Conservation (phyloP, 1,284 basidiomycete species). For the Rhodotorula sp. region DNA sequence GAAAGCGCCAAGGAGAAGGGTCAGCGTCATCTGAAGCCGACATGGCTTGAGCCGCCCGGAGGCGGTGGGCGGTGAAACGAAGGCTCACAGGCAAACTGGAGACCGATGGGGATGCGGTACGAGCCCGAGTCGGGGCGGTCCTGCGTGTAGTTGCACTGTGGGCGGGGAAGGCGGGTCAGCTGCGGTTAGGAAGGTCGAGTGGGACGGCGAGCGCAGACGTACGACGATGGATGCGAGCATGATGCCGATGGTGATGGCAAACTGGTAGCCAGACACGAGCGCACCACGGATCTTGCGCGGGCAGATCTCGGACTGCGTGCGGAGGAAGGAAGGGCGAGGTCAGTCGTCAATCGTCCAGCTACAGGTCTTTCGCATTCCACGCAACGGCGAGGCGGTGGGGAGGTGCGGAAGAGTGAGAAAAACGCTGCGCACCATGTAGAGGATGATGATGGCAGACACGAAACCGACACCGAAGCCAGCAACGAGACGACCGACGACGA, state of each 20-base stretch:
- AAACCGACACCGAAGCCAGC: slow-evolving; percentile 58
- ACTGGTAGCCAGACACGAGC: slow-evolving; percentile 44
- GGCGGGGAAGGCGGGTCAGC: no score
- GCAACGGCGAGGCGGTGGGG: no score
- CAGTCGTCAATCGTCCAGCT: neutral
- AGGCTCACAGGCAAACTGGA: slow-evolving; percentile 62
- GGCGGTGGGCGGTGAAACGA: neutral
- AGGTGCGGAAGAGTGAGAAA: neutral
- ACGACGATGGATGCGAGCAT: slow-evolving; percentile 31
- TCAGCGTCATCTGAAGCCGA: slow-evolving; percentile 49
- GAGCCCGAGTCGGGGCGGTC: slow-evolving; percentile 44
- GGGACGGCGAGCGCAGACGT: neutral
- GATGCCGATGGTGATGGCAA: slow-evolving; percentile 44
- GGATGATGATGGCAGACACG: slow-evolving; percentile 55
- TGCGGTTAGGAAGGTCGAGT: no score
- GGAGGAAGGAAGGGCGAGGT: neutral
- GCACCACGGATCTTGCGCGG: slow-evolving; percentile 42
- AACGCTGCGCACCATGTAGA: slow-evolving; percentile 23
- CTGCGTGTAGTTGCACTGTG: slow-evolving; percentile 59
- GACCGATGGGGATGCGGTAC: slow-evolving; percentile 52
- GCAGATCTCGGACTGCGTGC: slow-evolving; percentile 36
- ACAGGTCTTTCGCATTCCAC: neutral
- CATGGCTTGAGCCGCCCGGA: slow-evolving; percentile 32
- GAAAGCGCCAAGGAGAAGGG: no score
- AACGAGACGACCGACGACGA: slow-evolving; percentile 53